phyloP scores from a whole-genome alignment of 805 yeast species.

The Barnettozyma wickerhamii region DNA sequence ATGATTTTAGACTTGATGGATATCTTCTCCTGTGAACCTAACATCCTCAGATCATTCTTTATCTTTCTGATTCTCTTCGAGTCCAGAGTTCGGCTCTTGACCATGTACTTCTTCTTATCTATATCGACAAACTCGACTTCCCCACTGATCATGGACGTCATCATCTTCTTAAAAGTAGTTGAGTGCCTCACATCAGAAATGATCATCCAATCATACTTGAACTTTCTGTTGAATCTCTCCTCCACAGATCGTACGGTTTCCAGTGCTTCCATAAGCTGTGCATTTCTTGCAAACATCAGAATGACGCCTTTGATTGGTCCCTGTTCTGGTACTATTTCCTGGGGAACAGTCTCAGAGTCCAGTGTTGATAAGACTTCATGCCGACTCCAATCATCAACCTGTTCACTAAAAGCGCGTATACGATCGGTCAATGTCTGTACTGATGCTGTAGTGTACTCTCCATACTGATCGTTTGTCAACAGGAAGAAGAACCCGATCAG shows the following conservation, averaged over 20 bases:
- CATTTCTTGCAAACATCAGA: conserved; percentile 62
- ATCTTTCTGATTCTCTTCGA: conserved; percentile 36
- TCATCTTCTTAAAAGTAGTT: conserved; percentile 42
- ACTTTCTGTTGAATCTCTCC: conserved; percentile 57
- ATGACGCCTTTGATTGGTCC: conserved; percentile 33
- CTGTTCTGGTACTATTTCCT: not conserved
- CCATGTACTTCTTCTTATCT: conserved; percentile 38
- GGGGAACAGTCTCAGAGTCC: not conserved
- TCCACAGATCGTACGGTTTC: conserved; percentile 60
- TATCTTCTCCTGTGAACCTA: conserved; percentile 37
- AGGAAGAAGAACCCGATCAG: not conserved
- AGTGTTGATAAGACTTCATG: too few relatives aligned
- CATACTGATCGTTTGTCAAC: not conserved
- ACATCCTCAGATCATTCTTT: conserved; percentile 36
- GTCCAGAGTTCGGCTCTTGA: too few relatives aligned
- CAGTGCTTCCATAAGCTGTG: conserved; percentile 50
- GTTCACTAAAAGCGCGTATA: not conserved
- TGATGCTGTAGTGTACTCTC: not conserved
- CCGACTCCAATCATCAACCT: conserved; percentile 2
- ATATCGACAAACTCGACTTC: conserved; percentile 54
- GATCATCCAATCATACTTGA: conserved; percentile 72
- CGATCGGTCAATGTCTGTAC: not conserved
- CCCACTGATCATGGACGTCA: conserved; percentile 48
- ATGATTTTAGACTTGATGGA: conserved; percentile 48
- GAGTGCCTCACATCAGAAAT: conserved; percentile 60